phyloP scores from a whole-genome alignment of 257 asterid species.

The Gentiana straminea region DNA sequence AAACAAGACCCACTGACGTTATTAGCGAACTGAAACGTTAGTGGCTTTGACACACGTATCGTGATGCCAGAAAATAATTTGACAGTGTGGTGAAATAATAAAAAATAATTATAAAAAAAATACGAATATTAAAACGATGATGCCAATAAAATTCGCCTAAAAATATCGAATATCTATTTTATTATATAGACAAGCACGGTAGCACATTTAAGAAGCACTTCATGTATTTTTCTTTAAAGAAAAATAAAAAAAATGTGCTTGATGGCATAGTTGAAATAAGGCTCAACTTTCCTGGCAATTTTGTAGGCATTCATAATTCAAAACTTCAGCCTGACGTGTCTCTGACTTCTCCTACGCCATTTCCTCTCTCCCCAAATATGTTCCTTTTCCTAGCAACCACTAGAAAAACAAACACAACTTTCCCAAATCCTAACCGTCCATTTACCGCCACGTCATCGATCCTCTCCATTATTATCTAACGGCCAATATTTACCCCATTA shows the following conservation, averaged over 20 bases:
- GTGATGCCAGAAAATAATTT: too few species aligned
- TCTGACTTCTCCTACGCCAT: neutral
- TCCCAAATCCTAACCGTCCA: slow-evolving; percentile 33
- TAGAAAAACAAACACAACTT: slow-evolving; percentile 58
- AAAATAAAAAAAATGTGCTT: neutral
- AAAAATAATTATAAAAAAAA: too few species aligned
- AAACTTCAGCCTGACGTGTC: slow-evolving; percentile 8
- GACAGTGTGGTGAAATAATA: too few species aligned
- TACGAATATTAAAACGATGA: too few species aligned
- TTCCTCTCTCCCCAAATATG: neutral
- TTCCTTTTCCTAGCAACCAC: neutral
- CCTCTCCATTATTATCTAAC: slow-evolving; percentile 28
- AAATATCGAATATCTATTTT: too few species aligned
- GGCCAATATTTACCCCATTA: slow-evolving; percentile 15
- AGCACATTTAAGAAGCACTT: too few species aligned
- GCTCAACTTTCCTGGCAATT: slow-evolving; percentile 6
- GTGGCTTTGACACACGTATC: too few species aligned
- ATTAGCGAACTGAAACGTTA: too few species aligned
- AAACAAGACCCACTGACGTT: too few species aligned
- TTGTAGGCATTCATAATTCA: neutral
- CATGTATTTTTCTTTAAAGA: too few species aligned
- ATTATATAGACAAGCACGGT: too few species aligned
- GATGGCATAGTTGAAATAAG: slow-evolving; percentile 7
- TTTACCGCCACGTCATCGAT: slow-evolving; percentile 49
- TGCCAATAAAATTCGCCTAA: too few species aligned